Evolutionary conservation across 2,329 filamentous ascomycete genomes (phyloP).

Genomic region (Emergomyces africanus): DNA sequence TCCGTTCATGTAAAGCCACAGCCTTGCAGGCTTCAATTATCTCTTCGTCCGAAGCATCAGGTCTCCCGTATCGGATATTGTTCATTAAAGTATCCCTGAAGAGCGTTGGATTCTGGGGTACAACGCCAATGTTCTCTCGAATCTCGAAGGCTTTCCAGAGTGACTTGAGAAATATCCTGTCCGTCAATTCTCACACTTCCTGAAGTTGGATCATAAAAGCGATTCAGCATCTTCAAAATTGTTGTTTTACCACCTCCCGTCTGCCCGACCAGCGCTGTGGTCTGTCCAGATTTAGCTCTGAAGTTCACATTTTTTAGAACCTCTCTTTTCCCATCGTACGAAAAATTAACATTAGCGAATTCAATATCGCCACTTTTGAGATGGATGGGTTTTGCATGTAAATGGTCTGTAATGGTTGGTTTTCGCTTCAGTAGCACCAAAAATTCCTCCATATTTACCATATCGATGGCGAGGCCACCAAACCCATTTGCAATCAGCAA

Average conservation of each 20-base stretch:
- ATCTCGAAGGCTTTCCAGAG: slow-evolving; percentile 47
- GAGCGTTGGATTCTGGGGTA: slow-evolving; percentile 51
- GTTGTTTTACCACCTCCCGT: slow-evolving; percentile 48
- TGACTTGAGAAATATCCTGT: slow-evolving; percentile 46
- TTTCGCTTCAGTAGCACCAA: slow-evolving; percentile 37
- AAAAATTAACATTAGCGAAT: slow-evolving; percentile 40
- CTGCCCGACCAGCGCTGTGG: slow-evolving; percentile 43
- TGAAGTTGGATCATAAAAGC: slow-evolving; percentile 40
- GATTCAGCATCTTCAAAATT: slow-evolving; percentile 41
- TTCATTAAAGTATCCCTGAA: slow-evolving; percentile 54
- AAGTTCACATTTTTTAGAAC: slow-evolving; percentile 39
- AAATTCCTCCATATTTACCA: slow-evolving; percentile 50
- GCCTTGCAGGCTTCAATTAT: slow-evolving; percentile 48
- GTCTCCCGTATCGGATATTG: slow-evolving; percentile 51
- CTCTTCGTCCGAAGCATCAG: slow-evolving; percentile 48
- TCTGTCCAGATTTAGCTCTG: slow-evolving; percentile 36
- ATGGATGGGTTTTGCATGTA: slow-evolving; percentile 24
- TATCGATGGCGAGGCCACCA: slow-evolving; percentile 36
- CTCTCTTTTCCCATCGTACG: slow-evolving; percentile 38
- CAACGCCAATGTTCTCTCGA: slow-evolving; percentile 47
- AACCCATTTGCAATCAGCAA: slow-evolving; percentile 39
- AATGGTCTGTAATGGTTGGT: slow-evolving; percentile 31
- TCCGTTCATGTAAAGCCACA: slow-evolving; percentile 53
- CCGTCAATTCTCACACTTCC: slow-evolving; percentile 41
- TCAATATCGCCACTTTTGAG: slow-evolving; percentile 34